These are phyloP conservation scores for Jatropha curcas DNA, from an alignment of 345 rosid genomes.

Conservation along the genomic window DNA sequence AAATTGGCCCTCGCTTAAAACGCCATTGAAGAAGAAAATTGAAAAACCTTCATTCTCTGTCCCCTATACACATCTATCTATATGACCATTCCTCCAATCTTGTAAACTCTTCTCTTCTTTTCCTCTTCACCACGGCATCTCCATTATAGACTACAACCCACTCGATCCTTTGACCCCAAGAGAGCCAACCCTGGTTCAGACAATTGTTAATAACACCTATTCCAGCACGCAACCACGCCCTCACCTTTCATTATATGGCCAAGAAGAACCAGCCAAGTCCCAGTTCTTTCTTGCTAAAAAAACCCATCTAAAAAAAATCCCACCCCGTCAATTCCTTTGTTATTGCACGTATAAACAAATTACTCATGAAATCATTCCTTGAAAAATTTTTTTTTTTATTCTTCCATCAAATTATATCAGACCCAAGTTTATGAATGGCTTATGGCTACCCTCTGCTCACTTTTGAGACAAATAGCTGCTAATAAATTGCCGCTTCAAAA, in stretches of 20 bases:
- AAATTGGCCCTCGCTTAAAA: too few species aligned
- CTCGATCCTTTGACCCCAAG: constrained; percentile 31
- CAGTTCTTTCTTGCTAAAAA: constrained; percentile 31
- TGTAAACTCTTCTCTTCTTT: constrained; percentile 3
- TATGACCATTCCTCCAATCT: too few species aligned
- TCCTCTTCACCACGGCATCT: constrained; percentile 14
- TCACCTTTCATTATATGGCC: constrained; percentile 43
- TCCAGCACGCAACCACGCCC: constrained; percentile 9
- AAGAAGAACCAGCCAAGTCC: constrained; percentile 38
- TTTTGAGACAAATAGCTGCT: constrained; percentile 23
- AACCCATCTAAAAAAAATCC: constrained; percentile 19
- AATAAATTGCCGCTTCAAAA: constrained; percentile 7
- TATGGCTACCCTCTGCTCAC: constrained; percentile 39
- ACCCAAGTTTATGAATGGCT: constrained; percentile 25
- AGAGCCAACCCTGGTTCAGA: constrained; percentile 25
- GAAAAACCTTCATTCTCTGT: neutral
- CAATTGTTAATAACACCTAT: constrained; percentile 19
- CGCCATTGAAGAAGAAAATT: too few species aligned
- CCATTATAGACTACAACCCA: constrained; percentile 20
- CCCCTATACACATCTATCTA: too few species aligned
- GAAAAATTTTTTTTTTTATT: too few species aligned
- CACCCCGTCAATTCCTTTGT: constrained; percentile 41
- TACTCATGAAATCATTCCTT: constrained; percentile 32
- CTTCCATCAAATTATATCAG: neutral
- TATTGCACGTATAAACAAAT: constrained; percentile 30